Evolutionary conservation across 2,329 filamentous ascomycete species (phyloP), one percentile per base, ranked within the genome.

Genomic region (Dichotomopilus funicola): DNA sequence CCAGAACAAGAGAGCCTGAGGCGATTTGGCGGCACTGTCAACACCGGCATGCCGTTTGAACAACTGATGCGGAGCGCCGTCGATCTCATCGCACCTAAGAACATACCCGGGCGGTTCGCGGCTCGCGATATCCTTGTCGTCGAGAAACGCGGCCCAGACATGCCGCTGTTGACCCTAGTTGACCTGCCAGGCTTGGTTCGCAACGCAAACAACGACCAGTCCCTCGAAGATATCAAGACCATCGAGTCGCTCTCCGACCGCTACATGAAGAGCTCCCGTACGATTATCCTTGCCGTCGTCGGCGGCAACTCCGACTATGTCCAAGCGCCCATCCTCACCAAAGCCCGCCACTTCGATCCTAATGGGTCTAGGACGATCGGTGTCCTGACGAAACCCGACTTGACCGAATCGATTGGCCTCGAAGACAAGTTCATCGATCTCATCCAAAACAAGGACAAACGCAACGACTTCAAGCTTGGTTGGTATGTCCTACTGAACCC

Each of bases 111-210:
- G 8, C 72, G 76, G 4, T 79, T 79, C 53, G 77, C 77, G 1
- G 76, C 77, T 19, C 68, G 71, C 35, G 78, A 81, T 55, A 76
- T 83, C 27, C 73, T 85, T 5, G 76, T 81, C 0, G 75, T 85
- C 0, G 81, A 85, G 61, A 77, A 83, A 63, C 75, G 73, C 9
- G 81, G 82, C 0, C 81, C 81, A 0, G 76, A 81, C 9, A 77
- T 80, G 70, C 80, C 80, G 1, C 73, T 85, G 12, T 67, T 86
- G 44, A 85, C 80, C 0, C 72, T 85, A 1, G 80, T 85, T 6
- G 82, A 86, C 66, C 71, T 86, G 37, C 82, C 82, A 0, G 81
- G 82, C 1, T 68, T 85, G 1, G 78, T 83, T 34, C 72, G 75
- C 36, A 77, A 80, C 7, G 75, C 75, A 61, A 81, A 78, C 58